Percentiles rank a stretch among this genome's conserved stretches.
Conservation (phyloP, 148 eudicot species). For the Polygonum maritimum region DNA sequence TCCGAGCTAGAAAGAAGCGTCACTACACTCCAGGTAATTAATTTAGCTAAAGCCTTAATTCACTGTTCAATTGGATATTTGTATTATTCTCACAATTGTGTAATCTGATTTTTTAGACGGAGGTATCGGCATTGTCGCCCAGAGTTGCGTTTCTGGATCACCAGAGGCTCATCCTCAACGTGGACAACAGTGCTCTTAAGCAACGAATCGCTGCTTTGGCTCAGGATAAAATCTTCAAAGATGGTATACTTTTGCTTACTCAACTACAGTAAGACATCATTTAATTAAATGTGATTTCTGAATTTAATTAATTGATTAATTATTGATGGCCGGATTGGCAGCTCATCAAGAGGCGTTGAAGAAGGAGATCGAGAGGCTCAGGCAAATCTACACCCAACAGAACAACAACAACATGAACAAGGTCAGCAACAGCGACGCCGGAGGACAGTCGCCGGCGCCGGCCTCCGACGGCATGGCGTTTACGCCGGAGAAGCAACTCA, state of each 20-base stretch:
- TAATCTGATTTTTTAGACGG: constrained; percentile 34
- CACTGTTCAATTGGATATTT: neutral
- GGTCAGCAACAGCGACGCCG: constrained; percentile 7
- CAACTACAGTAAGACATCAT: no score
- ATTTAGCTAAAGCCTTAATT: neutral
- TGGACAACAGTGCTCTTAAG: constrained; percentile 81
- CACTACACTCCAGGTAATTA: constrained; percentile 66
- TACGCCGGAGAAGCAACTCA: constrained; percentile 28
- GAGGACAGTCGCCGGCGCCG: constrained; percentile 6
- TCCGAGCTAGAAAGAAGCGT: constrained; percentile 94
- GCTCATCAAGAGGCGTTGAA: constrained; percentile 93
- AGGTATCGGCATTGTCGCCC: constrained; percentile 90
- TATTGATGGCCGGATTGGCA: constrained; percentile 11
- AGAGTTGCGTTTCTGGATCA: constrained; percentile 90
- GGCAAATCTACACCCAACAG: constrained; percentile 61
- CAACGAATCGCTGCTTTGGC: constrained; percentile 89
- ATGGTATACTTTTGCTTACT: constrained; percentile 30
- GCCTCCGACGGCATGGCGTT: constrained; percentile 24
- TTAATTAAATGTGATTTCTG: no score
- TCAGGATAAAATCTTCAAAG: constrained; percentile 92
- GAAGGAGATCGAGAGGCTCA: constrained; percentile 79
- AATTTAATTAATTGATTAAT: neutral
- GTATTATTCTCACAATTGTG: neutral
- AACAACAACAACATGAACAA: neutral
- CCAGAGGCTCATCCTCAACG: constrained; percentile 75